Evolutionary conservation across 129 eudicot genomes (phyloP), one percentile per base, ranked within the genome.

Genomic region (Saposhnikovia divaricata): DNA sequence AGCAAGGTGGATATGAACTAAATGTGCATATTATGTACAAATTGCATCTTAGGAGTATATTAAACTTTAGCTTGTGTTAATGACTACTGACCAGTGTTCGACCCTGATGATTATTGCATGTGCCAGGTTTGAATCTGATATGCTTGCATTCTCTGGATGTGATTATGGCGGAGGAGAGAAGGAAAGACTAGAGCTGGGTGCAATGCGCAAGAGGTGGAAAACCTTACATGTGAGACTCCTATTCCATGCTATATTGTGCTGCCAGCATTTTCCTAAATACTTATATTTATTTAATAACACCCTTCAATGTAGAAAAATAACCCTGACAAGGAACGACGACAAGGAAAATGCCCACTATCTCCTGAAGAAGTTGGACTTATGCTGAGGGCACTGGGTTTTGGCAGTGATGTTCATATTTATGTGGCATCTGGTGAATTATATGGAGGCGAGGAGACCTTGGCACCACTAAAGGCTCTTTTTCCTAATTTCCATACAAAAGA

Each of bases 81-180:
- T 28, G 28, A 50, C 15, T 46, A 28, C n/a, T 48, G 18, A 46
- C 44, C 23, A 48, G 11, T 76, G 66, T 44, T 21, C 55, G 6
- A 73, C 23, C 10, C 4, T 73, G 27, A 9, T 39, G 45, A 37
- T 23, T 74, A n/a, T 76, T 44, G 53, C 11, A 48, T 19, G 51
- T 23, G 27, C 27, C 79, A 91, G 96, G 82, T 91, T 78, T 76
- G 97, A 91, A 78, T 81, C 97, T 31, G 97, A 91, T 72, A 91
- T 91, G 97, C 89, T 91, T n/a, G 97, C 97, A 0, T 91, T 91
- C 87, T 91, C 97, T 13, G 97, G 97, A 9, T 91, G 97, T 82
- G 86, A 91, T 72, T 91, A 91, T 39, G 97, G 94, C 6, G 93
- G 93, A 23, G 97, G 97, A 69, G 89, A 88, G 72, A 83, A 86